phyloP scores from a whole-genome alignment of 2,329 filamentous ascomycete genomes.

The Stemphylium vesicarium region DNA sequence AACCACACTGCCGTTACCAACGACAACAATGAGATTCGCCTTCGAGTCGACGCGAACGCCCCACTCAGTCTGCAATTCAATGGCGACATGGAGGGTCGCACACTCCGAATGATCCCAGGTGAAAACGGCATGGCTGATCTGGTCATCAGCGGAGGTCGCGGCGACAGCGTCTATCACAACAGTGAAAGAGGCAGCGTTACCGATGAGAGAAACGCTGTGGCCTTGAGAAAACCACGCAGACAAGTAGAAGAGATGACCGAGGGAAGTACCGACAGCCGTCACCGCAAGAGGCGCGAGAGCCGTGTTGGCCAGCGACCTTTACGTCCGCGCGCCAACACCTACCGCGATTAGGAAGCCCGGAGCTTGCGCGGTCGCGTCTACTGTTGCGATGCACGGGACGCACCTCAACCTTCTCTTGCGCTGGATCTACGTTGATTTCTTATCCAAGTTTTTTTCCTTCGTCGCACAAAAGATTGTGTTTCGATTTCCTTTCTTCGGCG shows the following conservation, averaged over 20 bases:
- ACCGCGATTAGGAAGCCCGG: constrained; percentile 19
- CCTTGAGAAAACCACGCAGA: constrained; percentile 28
- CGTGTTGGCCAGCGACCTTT: constrained; percentile 27
- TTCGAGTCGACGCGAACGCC: constrained; percentile 43
- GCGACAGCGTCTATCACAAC: constrained; percentile 6
- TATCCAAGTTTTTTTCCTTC: neutral
- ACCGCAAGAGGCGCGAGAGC: constrained; percentile 33
- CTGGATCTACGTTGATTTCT: constrained; percentile 16
- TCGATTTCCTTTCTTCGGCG: constrained; percentile 8
- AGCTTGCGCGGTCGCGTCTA: neutral
- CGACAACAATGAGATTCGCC: constrained; percentile 43
- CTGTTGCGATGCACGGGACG: neutral
- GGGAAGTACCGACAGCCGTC: constrained; percentile 32
- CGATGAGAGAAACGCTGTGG: constrained; percentile 26
- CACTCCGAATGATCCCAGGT: constrained; percentile 39
- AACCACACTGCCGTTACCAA: constrained; percentile 36
- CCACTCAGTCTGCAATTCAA: constrained; percentile 44
- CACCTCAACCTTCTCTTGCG: constrained; percentile 1
- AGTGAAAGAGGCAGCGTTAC: constrained; percentile 38
- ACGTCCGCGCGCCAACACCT: constrained; percentile 27
- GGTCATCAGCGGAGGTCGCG: constrained; percentile 37
- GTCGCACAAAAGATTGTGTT: constrained; percentile 5
- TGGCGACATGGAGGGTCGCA: constrained; percentile 49
- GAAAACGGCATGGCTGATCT: constrained; percentile 47
- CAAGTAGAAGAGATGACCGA: constrained; percentile 41